phyloP scores from a whole-genome alignment of 495 filamentous ascomycete species.

The Staphylotrichum tortipilum region DNA sequence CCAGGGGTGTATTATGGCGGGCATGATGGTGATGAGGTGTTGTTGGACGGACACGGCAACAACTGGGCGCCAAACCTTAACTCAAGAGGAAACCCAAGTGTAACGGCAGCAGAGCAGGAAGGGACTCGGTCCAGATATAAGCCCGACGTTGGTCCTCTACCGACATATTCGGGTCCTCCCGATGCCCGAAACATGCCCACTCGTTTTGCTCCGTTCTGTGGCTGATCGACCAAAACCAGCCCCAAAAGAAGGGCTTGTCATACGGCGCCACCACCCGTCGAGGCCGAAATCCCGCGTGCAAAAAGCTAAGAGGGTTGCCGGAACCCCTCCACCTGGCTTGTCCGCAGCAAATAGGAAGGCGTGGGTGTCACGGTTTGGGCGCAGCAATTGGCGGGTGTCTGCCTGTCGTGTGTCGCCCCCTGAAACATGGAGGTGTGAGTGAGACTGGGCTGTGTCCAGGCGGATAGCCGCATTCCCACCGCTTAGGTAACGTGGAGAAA shows the following conservation, averaged over 20 bases:
- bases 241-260: neutral
- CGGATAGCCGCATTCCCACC: neutral
- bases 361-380: neutral
- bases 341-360: slow-evolving; percentile 3
- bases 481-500: neutral
- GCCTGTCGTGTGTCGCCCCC: neutral
- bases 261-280: neutral
- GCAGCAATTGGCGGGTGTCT: neutral
- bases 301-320: neutral
- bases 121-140: neutral
- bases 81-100: neutral
- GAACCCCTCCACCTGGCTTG: slow-evolving; percentile 4
- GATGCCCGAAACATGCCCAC: neutral
- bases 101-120: neutral
- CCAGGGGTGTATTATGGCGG: neutral
- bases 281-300: neutral
- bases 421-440: slow-evolving; percentile 1
- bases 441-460: neutral
- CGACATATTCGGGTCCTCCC: neutral
- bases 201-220: neutral
- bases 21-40: neutral
- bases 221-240: neutral
- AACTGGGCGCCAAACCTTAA: no score
- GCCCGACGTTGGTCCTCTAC: no score
- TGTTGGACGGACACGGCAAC: neutral